Evolutionary conservation across 129 eudicot species (phyloP).

Genomic region (Flaveria bidentis): DNA sequence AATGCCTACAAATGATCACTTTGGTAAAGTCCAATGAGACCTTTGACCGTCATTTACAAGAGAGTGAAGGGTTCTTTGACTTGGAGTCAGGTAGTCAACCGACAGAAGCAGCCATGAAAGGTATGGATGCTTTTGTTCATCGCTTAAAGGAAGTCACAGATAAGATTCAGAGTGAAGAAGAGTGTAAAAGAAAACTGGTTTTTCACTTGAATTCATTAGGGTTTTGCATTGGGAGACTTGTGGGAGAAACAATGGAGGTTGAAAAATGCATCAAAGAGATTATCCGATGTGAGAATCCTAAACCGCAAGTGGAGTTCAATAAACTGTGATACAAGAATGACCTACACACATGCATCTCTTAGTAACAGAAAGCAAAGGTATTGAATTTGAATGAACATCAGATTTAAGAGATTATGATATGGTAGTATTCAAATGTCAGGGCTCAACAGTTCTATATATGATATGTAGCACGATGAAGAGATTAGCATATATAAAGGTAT

Average conservation of each 20-base stretch:
- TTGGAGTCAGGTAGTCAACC: constrained; percentile 47
- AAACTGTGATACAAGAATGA: constrained; percentile 31
- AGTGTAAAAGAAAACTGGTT: constrained; percentile 36
- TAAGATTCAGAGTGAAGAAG: constrained; percentile 34
- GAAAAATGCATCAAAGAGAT: constrained; percentile 50
- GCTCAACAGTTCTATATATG: constrained; percentile 24
- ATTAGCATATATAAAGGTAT: background rate
- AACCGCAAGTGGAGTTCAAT: constrained; percentile 33
- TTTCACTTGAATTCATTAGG: constrained; percentile 44
- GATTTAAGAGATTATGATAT: background rate
- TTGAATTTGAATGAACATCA: constrained; percentile 11
- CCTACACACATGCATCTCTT: too few relatives aligned
- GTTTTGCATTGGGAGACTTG: constrained; percentile 52
- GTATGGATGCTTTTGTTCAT: constrained; percentile 35
- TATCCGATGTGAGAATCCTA: constrained; percentile 53
- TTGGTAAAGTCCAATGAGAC: constrained; percentile 25
- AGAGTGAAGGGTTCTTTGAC: constrained; percentile 34
- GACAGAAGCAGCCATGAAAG: constrained; percentile 17
- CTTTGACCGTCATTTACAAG: constrained; percentile 23
- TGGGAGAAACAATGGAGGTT: constrained; percentile 45
- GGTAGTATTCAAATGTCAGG: background rate
- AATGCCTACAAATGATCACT: constrained; percentile 38
- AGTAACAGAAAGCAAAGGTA: constrained; percentile 6
- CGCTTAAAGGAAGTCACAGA: constrained; percentile 30
- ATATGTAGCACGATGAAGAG: background rate